A percentile compares a stretch with the other conserved stretches of the same genome.
phyloP scores from a whole-genome alignment of 352 stramenopile species.

The Thraustotheca clavata region DNA sequence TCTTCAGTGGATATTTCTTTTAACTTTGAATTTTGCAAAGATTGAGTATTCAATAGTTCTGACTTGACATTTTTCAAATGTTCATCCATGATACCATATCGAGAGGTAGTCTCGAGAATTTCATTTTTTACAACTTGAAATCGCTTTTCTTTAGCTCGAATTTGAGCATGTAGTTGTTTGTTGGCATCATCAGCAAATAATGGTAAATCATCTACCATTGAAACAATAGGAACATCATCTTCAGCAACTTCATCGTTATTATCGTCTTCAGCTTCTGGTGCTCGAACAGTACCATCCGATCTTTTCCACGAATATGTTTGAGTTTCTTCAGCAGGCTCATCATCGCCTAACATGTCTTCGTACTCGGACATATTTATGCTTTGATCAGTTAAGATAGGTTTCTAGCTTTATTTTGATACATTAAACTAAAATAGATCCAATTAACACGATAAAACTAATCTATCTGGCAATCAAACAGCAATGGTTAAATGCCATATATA shows the following conservation, averaged over 20 bases:
- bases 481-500: too few relatives aligned
- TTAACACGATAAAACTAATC: too few relatives aligned
- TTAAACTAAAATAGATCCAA: too few relatives aligned
- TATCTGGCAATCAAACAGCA: too few relatives aligned
- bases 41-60: slow-evolving; percentile 92
- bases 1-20: slow-evolving; percentile 91
- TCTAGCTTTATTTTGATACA: too few relatives aligned
- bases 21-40: slow-evolving; percentile 85
- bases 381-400: too few relatives aligned
- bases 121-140: slow-evolving; percentile 56
- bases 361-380: slow-evolving; percentile 13
- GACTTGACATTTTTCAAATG: slow-evolving; percentile 95
- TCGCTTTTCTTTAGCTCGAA: slow-evolving; percentile 64
- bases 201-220: slow-evolving; percentile 81
- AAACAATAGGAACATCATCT: slow-evolving; percentile 33
- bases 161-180: slow-evolving; percentile 71
- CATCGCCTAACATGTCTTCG: slow-evolving; percentile 21
- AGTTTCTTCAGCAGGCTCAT: slow-evolving; percentile 19
- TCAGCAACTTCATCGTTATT: slow-evolving; percentile 6
- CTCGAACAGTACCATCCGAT: slow-evolving; percentile 36
- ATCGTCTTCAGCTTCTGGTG: slow-evolving; percentile 29
- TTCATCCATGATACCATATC: slow-evolving; percentile 92
- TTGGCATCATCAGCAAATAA: slow-evolving; percentile 85
- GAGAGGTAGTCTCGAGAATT: slow-evolving; percentile 74
- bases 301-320: slow-evolving; percentile 55